A percentile compares a stretch with the other conserved stretches of the same genome.
These are phyloP conservation scores for Alternaria sp. DNA, from an alignment of 2,329 filamentous ascomycete genomes.

Conservation along the genomic window DNA sequence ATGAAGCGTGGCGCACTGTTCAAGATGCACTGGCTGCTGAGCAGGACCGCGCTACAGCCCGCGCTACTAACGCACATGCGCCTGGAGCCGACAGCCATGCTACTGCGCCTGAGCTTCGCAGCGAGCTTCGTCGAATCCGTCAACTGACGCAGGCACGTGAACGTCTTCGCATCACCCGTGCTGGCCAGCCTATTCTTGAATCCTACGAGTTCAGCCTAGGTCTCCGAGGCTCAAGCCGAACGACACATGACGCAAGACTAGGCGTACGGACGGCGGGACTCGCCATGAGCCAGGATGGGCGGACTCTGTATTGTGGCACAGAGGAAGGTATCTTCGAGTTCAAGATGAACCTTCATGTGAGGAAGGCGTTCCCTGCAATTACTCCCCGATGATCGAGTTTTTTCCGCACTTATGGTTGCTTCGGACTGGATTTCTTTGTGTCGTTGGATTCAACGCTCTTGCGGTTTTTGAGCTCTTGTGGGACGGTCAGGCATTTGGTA, in stretches of 20 bases:
- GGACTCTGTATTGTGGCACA: slow-evolving; percentile 55
- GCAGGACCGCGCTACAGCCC: slow-evolving; percentile 32
- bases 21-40: slow-evolving; percentile 54
- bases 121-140: slow-evolving; percentile 43
- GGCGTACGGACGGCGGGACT: slow-evolving; percentile 56
- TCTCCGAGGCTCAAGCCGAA: slow-evolving; percentile 32
- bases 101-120: slow-evolving; percentile 39
- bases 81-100: slow-evolving; percentile 23
- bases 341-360: slow-evolving; percentile 66
- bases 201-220: slow-evolving; percentile 34
- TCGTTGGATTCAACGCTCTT: neutral
- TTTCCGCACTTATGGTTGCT: neutral
- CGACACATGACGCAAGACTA: slow-evolving; percentile 37
- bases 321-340: slow-evolving; percentile 81
- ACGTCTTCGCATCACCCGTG: slow-evolving; percentile 43
- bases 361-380: slow-evolving; percentile 59
- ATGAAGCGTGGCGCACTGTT: slow-evolving; percentile 57
- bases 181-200: slow-evolving; percentile 30
- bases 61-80: slow-evolving; percentile 15
- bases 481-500: slow-evolving; percentile 4
- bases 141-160: slow-evolving; percentile 47
- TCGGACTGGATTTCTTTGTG: neutral
- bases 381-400: slow-evolving; percentile 39
- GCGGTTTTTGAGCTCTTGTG: neutral
- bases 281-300: slow-evolving; percentile 57